phyloP scores from a whole-genome alignment of 768 basidiomycete genomes.

The Trametes elegans region DNA sequence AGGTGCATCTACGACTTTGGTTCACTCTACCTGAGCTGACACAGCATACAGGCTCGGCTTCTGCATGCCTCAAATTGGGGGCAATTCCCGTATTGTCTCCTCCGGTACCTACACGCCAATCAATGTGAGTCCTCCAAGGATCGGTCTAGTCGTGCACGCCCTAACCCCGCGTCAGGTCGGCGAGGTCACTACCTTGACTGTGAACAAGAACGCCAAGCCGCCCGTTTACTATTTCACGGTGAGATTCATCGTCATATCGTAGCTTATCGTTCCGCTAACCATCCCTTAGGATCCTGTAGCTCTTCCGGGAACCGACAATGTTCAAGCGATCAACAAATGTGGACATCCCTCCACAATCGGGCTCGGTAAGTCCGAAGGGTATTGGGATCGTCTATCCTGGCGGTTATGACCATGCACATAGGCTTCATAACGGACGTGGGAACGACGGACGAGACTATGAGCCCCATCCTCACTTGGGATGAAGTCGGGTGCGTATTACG shows the following conservation, averaged over 20 bases:
- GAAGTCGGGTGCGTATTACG: neutral
- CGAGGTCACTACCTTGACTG: neutral
- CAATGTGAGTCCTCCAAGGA: neutral
- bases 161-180: constrained; percentile 2
- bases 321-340: constrained; percentile 6
- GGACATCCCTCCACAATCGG: neutral
- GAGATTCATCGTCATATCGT: neutral
- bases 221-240: constrained; percentile 1
- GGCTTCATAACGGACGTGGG: constrained; percentile 4
- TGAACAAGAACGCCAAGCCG: neutral
- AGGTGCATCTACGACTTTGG: neutral
- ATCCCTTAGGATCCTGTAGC: neutral
- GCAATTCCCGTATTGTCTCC: neutral
- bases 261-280: neutral
- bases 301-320: neutral
- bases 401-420: neutral
- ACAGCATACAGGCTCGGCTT: neutral
- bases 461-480: neutral
- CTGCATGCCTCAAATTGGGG: neutral
- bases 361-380: neutral
- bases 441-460: neutral
- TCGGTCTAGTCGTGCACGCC: too few species aligned
- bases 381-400: too few species aligned
- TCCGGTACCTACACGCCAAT: constrained; percentile 10
- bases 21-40: neutral